Evolutionary conservation across 139 green algal genomes (phyloP).

Genomic region (Tetradesmus obliquus): DNA sequence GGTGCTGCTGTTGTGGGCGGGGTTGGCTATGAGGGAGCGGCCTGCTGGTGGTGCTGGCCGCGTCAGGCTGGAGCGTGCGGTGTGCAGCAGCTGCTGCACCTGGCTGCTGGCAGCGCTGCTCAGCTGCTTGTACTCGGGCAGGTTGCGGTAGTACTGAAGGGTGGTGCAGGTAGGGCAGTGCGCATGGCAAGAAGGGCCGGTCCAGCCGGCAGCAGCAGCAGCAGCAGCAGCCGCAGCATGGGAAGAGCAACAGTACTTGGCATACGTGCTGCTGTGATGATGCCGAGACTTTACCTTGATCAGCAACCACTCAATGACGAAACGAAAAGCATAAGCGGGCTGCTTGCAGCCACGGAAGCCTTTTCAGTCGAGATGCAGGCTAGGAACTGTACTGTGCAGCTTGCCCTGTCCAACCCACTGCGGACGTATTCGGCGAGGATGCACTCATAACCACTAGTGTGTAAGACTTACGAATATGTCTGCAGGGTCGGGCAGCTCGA

Average conservation of each 20-base stretch:
- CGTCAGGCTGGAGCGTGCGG: background rate
- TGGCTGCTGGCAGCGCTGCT: background rate
- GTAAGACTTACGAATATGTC: conserved; percentile 33
- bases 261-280: background rate
- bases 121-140: conserved; percentile 43
- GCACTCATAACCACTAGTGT: background rate
- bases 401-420: too few relatives aligned
- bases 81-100: conserved; percentile 28
- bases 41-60: background rate
- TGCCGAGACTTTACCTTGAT: too few relatives aligned
- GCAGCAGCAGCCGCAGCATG: background rate
- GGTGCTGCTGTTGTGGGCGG: too few relatives aligned
- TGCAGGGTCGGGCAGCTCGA: background rate
- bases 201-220: background rate
- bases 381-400: background rate
- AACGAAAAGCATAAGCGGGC: background rate
- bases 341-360: background rate
- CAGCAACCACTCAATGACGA: too few relatives aligned
- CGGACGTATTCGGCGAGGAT: background rate
- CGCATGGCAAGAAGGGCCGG: background rate
- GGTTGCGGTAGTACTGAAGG: conserved; percentile 58
- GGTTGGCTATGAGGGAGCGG: background rate
- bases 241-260: background rate
- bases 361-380: background rate
- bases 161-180: background rate